Evolutionary conservation across 148 eudicot species (phyloP), one percentile per base, ranked within the genome.

Genomic region (Fagopyrum homotropicum): DNA sequence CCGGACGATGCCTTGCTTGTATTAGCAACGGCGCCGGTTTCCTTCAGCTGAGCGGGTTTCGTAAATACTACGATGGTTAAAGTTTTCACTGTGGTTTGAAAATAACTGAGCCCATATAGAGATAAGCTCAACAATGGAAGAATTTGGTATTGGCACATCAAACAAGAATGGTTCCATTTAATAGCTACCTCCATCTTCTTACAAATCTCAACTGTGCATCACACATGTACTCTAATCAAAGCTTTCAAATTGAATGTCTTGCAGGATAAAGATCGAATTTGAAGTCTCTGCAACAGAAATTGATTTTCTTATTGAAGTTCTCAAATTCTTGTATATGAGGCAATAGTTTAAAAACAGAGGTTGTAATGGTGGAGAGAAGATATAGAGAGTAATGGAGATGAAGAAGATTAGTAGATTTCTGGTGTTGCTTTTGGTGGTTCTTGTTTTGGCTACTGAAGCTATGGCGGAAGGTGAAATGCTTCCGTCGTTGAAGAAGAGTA

Each of bases 211-310:
- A 35, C 40, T 35, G 1, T 35, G 1, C 40, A 35, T 35, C 3
- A 35, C n/a, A 50, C 54, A 50, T 50, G 54, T 50, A 50, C 0
- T 50, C 14, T 14, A 9, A 50, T 3, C 14, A 11, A 50, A 50
- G 54, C 54, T 16, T 54, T 15, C 59, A 54, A 54, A 54, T 54
- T 54, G 59, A 54, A 54, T 54, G 59, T n/a, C 59, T 54, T 54
- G 4, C 59, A 54, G 59, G 17, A 54, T n/a, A 54, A 6, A 2
- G 63, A 57, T 57, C 5, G 30, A 6, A 4, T 51, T 51, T 51
- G 15, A 51, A 10, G 55, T 51, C 55, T 56, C 29, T 56, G 61
- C 9, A 57, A 57, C 9, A 57, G 9, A 57, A 57, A 22, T 57
- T 57, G 19, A 19, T 19, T 9, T 57, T 57, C 30, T 57, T n/a